Base-by-base conservation (phyloP, 1,139 yeast genomes). In the Protomyces macrosporus region DNA sequence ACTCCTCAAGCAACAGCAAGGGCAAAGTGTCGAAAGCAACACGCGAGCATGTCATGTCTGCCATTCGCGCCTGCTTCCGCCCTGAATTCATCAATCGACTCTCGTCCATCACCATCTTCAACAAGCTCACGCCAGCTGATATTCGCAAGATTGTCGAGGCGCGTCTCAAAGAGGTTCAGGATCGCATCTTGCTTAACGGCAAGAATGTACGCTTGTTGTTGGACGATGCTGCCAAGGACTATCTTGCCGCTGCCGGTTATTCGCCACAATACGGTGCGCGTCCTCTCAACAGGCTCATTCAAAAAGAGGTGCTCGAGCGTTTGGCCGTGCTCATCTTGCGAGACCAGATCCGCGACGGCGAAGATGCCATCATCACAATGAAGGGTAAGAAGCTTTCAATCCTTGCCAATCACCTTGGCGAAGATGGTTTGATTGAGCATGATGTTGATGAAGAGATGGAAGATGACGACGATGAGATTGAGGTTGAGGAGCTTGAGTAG, bases 41-140 rank as follows among this genome's bases (percentile, higher is more conserved):
- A 33, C 86, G 82, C 72, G 88, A 86, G 59, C 79, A 82, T 69
- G 98, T 93, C 6, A 85, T 91, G 95, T 81, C 79, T 51, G 81
- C 95, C 0, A 96, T 93, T n/a, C 83, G 87, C 71, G 81, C 82
- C 4, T 98, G 93, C 75, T 93, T 95, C 84, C 85, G 97, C 75
- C 98, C 99, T 4, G 99, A 95, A 76, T 93, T 95, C 78, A 81
- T 93, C 74, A 95, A 95, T 81, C 88, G 98, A 81, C 90, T 93
- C 69, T 86, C 96, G 2, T 88, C 95, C 35, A 90, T 90, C 70
- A 90, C 93, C 50, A 86, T 93, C 35, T 93, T 93, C 82, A 93
- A 93, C 81, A 84, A 96, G 71, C 82, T 93, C 69, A 88, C 97
- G 16, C 88, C 85, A 80, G 87, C 87, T 75, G 96, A 97, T 1